Base-by-base conservation (phyloP, 2,329 filamentous ascomycete species). In the Teratosphaeria gauchensis region DNA sequence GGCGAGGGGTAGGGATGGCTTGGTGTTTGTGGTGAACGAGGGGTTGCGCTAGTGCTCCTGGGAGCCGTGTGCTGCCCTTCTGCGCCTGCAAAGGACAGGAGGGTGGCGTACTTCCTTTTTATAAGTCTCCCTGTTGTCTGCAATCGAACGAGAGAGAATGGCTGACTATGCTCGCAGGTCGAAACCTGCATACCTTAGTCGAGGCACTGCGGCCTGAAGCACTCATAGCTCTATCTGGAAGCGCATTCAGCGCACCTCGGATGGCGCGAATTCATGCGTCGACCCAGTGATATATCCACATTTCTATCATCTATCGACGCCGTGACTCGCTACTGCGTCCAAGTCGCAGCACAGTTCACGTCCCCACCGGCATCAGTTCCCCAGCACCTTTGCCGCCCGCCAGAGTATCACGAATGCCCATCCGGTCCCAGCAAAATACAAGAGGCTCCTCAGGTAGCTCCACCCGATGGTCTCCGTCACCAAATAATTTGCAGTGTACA, bases 401-500 rank as follows among this genome's bases (percentile, higher is more conserved):
- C 62, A 65, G 35, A 74, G 59, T 51, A 71, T 66, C 21, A 60
- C 59, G 58, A 71, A 68, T 24, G 68, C 68, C 63, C 71, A 65
- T 2, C 63, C 65, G 9, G 67, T 63, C 5, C 70, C 66, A 14
- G 61, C 60, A 21, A 68, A 65, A 55, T 69, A 74, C 53, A 72
- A 52, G 35, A 64, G 38, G 54, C 66, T 73, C 53, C 72, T 62
- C 53, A 71, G n/a, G 56, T 65, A 65, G 38, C 61, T 65, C 66
- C 64, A 68, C 0, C 32, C 51, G 51, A 56, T 57, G 31, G 64
- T 67, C 57, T 66, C 64, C 12, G 59, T 62, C 35, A 61, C 57
- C 9, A 69, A 30, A 60, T 77, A 78, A 33, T 71, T 71, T 9
- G 67, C 60, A 33, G 72, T 75, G 54, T 77, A 77, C 21, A 68